Percentiles rank a stretch among this genome's conserved stretches.
Evolutionary conservation across 164 flowering plant species (phyloP).

Genomic region (Pachysandra terminalis): DNA sequence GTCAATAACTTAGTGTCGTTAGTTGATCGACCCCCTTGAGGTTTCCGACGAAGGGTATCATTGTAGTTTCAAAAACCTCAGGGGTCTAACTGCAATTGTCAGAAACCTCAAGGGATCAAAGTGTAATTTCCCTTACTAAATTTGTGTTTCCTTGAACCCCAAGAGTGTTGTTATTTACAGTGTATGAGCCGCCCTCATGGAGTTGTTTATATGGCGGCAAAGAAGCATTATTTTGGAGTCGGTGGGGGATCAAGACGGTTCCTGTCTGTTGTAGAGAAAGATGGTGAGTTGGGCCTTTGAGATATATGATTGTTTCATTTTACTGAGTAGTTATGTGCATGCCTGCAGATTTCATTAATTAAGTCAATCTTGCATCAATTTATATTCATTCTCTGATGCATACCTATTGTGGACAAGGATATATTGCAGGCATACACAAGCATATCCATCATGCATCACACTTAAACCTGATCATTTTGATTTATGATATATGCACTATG

Average conservation of each 20-base stretch:
- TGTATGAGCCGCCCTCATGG: slow-evolving; percentile 66
- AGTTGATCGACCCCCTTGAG: too few species aligned
- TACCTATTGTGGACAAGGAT: neutral
- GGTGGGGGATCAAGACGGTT: slow-evolving; percentile 92
- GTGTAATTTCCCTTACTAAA: too few species aligned
- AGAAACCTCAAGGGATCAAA: too few species aligned
- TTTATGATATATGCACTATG: neutral
- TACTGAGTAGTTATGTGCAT: neutral
- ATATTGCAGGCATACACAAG: neutral
- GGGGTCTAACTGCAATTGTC: too few species aligned
- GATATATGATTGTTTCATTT: neutral
- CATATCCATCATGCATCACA: neutral
- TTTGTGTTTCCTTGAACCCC: slow-evolving; percentile 5
- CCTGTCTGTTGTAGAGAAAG: slow-evolving; percentile 71
- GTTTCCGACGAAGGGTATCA: too few species aligned
- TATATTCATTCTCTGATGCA: neutral
- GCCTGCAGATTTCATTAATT: neutral
- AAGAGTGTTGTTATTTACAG: slow-evolving; percentile 33
- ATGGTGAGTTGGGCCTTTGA: slow-evolving; percentile 47
- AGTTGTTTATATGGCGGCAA: slow-evolving; percentile 81
- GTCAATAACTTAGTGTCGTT: too few species aligned
- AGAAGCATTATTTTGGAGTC: slow-evolving; percentile 95
- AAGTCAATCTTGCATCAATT: neutral
- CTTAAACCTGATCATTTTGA: neutral
- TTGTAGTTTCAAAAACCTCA: too few species aligned